These are phyloP conservation scores for Trichocomaceae sp. DNA, from an alignment of 2,329 filamentous ascomycete species.

Conservation along the genomic window DNA sequence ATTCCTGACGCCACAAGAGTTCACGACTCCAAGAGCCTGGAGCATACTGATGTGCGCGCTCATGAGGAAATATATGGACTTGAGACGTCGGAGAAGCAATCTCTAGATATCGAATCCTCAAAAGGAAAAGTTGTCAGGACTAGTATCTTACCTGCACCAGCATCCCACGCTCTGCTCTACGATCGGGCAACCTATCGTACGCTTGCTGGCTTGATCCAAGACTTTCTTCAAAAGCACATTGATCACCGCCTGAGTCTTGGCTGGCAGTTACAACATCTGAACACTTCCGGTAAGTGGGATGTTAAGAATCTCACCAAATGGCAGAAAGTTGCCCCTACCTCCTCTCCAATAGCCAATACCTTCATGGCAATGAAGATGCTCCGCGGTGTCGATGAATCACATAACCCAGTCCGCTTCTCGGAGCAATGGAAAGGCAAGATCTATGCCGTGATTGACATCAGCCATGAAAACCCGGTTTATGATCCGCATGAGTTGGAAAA, in stretches of 20 bases:
- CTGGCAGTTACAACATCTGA: slow-evolving; percentile 87
- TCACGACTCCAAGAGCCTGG: slow-evolving; percentile 18
- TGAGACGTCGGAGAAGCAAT: slow-evolving; percentile 11
- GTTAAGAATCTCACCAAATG: slow-evolving; percentile 94
- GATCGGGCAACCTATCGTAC: slow-evolving; percentile 67
- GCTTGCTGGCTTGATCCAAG: slow-evolving; percentile 72
- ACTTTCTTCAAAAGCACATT: slow-evolving; percentile 69
- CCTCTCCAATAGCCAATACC: slow-evolving; percentile 65
- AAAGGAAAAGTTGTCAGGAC: slow-evolving; percentile 52
- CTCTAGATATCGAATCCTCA: slow-evolving; percentile 15
- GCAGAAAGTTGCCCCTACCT: slow-evolving; percentile 72
- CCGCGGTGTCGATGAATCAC: slow-evolving; percentile 75
- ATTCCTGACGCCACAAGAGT: slow-evolving; percentile 28
- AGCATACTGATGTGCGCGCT: slow-evolving; percentile 15
- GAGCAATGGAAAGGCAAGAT: slow-evolving; percentile 60
- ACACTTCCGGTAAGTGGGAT: slow-evolving; percentile 91
- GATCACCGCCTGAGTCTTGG: slow-evolving; percentile 72
- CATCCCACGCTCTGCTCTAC: slow-evolving; percentile 79
- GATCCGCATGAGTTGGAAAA: slow-evolving; percentile 64
- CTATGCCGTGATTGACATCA: slow-evolving; percentile 80
- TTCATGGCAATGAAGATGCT: slow-evolving; percentile 93
- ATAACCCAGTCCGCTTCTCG: slow-evolving; percentile 69
- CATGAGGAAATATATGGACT: slow-evolving; percentile 25
- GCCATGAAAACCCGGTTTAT: slow-evolving; percentile 84
- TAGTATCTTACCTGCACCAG: slow-evolving; percentile 65